Base-by-base conservation (phyloP, 371 early-diverging fungal species). In the Syncephalastrum monosporum region DNA sequence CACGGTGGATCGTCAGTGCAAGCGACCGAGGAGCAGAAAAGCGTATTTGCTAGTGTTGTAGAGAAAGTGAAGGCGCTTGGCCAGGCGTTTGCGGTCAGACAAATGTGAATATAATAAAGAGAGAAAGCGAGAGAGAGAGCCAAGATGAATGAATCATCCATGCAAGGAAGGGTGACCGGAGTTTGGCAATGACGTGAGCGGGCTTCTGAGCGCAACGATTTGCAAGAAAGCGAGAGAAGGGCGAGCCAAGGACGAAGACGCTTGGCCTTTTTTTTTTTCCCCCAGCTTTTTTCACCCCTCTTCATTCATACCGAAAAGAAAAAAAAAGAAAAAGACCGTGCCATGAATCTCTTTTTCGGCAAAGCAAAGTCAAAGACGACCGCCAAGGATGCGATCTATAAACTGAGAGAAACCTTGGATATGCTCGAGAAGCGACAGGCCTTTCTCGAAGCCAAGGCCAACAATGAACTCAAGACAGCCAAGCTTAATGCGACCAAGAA, bases 401-500 rank as follows among this genome's bases (percentile, higher is more conserved):
- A 90, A 68, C 80, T 98, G 63, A 84, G 94, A 63, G 96, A 95
- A 61, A 91, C 88, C 14, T 71, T 95, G 48, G 85, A 90, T 60
- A 93, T 94, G 91, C 83, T 97, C 45, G 97, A 96, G 67, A 98
- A 98, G 81, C 82, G 96, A 60, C 94, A 96, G 60, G 81, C 83
- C 45, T 88, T 89, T 69, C 74, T 97, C 56, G 87, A 94, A 63
- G 82, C 85, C 50, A 93, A 92, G 72, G 91, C 94, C 46, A 94
- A 96, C 63, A 84, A 84, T 50, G 96, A 97, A 74, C 69, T 91
- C 45, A 91, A 88, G 72, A 83, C 81, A 25, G 99, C 99, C 0
- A 93, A 90, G 63, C 70, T 81, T 4, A 95, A 96, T 72, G 96
- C 92, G 4, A 85, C 92, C n/a, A 91, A 91, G 71, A 98, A 97